phyloP scores from a whole-genome alignment of 441 rosid genomes.

The Erodium texanum region DNA sequence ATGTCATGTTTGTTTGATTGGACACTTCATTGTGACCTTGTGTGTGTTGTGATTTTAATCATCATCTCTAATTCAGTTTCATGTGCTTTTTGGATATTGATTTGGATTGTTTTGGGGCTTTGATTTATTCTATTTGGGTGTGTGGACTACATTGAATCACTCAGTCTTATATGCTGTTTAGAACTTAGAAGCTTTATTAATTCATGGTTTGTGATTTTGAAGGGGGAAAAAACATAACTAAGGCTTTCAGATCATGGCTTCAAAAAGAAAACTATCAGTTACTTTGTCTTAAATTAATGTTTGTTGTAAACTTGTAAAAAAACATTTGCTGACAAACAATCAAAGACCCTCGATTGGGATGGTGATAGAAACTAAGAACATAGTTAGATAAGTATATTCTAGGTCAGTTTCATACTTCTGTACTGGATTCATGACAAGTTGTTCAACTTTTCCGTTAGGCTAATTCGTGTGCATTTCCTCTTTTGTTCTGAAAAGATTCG shows the following conservation, averaged over 20 bases:
- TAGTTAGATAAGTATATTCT: not conserved
- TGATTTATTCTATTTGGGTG: not conserved
- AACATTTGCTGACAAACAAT: not conserved
- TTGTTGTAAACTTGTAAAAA: no score
- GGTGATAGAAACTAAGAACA: not conserved
- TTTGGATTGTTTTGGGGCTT: not conserved
- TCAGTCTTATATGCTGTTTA: not conserved
- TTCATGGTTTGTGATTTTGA: not conserved
- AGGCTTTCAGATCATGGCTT: not conserved
- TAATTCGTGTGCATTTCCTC: not conserved
- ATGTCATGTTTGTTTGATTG: not conserved
- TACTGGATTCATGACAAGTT: not conserved
- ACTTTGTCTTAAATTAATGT: no score
- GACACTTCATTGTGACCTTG: not conserved
- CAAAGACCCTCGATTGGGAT: not conserved
- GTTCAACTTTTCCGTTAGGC: not conserved
- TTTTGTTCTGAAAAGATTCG: slow-evolving; percentile 8
- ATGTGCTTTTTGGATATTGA: not conserved
- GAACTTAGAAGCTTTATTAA: not conserved
- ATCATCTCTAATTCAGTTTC: not conserved
- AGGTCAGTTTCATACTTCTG: not conserved
- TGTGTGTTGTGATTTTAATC: not conserved
- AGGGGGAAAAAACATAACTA: not conserved
- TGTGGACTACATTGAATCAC: not conserved
- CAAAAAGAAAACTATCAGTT: no score